These are phyloP conservation scores for Tulasnella calospora DNA, from an alignment of 768 basidiomycete species.

Conservation along the genomic window DNA sequence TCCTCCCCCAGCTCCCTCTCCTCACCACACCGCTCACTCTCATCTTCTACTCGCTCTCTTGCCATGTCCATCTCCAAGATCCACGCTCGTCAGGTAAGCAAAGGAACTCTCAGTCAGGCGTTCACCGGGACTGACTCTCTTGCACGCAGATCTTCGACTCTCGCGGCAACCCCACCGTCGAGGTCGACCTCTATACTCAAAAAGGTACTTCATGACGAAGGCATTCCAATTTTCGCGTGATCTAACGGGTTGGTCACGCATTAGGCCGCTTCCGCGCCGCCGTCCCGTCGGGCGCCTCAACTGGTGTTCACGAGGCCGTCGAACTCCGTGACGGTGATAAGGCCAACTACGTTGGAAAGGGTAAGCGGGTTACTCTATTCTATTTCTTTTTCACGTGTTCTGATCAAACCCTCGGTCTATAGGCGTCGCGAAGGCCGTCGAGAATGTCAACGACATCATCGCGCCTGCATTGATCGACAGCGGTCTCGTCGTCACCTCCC, in stretches of 20 bases:
- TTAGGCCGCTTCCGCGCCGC: conserved; percentile 87
- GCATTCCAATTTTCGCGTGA: neutral
- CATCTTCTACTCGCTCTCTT: neutral
- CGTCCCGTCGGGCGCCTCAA: conserved; percentile 97
- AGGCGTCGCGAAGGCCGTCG: conserved; percentile 92
- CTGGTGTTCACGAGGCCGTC: conserved; percentile 96
- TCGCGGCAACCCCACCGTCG: conserved; percentile 95
- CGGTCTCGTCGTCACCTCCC: conserved; percentile 74
- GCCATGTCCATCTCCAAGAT: conserved; percentile 87
- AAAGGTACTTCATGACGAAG: conserved; percentile 57
- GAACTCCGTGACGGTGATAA: conserved; percentile 98
- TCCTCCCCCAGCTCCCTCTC: neutral
- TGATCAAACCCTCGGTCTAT: neutral
- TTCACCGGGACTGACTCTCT: conserved; percentile 28
- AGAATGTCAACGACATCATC: conserved; percentile 89
- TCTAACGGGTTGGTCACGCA: neutral
- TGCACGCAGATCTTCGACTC: conserved; percentile 90
- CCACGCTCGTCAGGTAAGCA: conserved; percentile 80
- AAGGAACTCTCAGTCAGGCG: neutral
- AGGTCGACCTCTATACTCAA: conserved; percentile 81
- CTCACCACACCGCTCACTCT: neutral
- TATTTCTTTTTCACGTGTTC: neutral
- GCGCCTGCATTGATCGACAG: conserved; percentile 84
- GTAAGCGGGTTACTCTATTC: conserved; percentile 41
- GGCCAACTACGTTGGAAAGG: conserved; percentile 89